These are phyloP conservation scores for Verticillium albo-atrum DNA, from an alignment of 2,329 filamentous ascomycete genomes.

Conservation along the genomic window DNA sequence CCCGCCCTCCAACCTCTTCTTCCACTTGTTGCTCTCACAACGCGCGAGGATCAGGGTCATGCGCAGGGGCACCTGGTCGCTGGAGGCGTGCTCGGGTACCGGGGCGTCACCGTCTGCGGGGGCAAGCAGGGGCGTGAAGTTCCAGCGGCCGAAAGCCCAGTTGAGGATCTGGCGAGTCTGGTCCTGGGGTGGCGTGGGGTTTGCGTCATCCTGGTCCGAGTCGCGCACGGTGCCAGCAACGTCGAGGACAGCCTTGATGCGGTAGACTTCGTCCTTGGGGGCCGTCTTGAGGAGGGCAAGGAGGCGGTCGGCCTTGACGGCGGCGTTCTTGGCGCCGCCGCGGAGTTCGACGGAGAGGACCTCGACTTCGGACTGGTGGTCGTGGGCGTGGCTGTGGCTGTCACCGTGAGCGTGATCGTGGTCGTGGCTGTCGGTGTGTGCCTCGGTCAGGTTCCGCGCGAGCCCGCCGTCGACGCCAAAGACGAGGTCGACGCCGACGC, in stretches of 20 bases:
- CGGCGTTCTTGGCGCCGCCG: constrained; percentile 25
- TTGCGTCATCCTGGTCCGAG: constrained; percentile 44
- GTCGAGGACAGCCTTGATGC: constrained; percentile 73
- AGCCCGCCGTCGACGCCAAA: constrained; percentile 86
- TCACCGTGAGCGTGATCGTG: constrained; percentile 30
- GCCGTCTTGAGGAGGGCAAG: constrained; percentile 64
- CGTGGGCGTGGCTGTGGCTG: constrained; percentile 39
- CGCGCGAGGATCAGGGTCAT: constrained; percentile 74
- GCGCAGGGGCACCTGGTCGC: constrained; percentile 52
- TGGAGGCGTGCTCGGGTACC: constrained; percentile 54
- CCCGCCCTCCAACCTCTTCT: constrained; percentile 62
- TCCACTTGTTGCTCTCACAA: constrained; percentile 73
- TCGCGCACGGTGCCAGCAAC: constrained; percentile 40
- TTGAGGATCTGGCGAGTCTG: constrained; percentile 77
- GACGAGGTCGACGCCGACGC: constrained; percentile 72
- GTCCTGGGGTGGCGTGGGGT: constrained; percentile 20
- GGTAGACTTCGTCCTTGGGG: constrained; percentile 90
- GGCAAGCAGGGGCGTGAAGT: constrained; percentile 60
- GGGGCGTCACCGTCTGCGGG: too few relatives aligned
- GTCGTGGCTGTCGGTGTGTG: constrained; percentile 17
- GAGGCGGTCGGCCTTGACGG: constrained; percentile 57
- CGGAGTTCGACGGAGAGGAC: constrained; percentile 77
- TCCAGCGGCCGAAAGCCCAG: constrained; percentile 97
- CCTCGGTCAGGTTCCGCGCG: constrained; percentile 49
- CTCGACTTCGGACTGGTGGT: constrained; percentile 84